These are phyloP conservation scores for Fusarium sp. DNA, from an alignment of 2,329 filamentous ascomycete species.

Conservation along the genomic window DNA sequence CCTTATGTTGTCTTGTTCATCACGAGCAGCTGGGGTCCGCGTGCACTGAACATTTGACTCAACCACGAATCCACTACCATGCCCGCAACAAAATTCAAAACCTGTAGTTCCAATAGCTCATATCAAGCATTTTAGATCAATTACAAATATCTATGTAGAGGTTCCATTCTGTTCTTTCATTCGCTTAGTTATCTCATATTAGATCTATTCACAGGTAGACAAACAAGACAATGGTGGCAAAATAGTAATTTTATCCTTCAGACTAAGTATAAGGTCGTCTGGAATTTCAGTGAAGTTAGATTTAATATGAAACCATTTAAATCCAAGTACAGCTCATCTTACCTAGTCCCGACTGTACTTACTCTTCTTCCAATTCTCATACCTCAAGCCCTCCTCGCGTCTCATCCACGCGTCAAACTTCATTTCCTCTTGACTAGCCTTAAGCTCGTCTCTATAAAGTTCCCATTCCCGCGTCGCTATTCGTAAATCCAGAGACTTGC, in stretches of 20 bases:
- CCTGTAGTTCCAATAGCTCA: neutral
- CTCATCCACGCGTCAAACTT: neutral
- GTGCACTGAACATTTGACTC: neutral
- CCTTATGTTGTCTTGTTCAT: neutral
- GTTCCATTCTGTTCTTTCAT: neutral
- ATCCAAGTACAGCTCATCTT: fast-evolving
- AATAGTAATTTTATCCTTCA: neutral
- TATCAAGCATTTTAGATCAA: neutral
- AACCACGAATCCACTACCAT: neutral
- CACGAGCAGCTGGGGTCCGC: neutral
- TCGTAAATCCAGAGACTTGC: neutral
- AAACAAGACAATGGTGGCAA: too few species aligned
- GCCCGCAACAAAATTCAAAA: neutral
- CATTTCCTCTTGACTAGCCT: neutral
- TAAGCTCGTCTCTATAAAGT: fast-evolving
- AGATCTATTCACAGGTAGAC: too few species aligned
- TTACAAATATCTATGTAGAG: fast-evolving
- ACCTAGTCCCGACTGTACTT: neutral
- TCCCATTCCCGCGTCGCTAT: neutral
- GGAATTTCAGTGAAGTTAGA: neutral
- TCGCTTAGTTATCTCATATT: too few species aligned
- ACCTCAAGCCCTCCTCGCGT: neutral
- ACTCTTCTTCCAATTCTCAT: neutral
- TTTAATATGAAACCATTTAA: neutral
- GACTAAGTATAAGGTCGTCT: neutral